These are phyloP conservation scores for Fagopyrum tataricum DNA, from an alignment of 148 eudicot genomes.

Conservation along the genomic window DNA sequence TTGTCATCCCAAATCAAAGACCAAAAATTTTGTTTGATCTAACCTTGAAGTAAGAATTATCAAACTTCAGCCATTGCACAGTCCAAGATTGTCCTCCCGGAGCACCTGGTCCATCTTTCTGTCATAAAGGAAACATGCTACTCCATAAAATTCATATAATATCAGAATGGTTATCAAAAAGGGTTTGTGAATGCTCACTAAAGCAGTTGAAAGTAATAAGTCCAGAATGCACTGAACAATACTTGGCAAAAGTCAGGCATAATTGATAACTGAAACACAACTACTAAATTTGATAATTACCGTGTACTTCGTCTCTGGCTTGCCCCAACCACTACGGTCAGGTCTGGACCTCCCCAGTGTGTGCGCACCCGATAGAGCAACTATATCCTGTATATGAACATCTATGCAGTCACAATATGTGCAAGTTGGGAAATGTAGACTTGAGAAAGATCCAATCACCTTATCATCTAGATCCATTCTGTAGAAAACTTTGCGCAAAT, in stretches of 20 bases:
- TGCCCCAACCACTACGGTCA: constrained; percentile 99
- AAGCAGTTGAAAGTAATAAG: not conserved
- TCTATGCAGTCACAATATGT: constrained; percentile 16
- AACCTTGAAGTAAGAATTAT: constrained; percentile 95
- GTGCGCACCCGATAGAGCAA: constrained; percentile 96
- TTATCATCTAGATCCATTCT: constrained; percentile 92
- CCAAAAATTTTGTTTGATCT: not conserved
- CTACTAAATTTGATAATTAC: constrained; percentile 26
- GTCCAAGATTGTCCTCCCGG: constrained; percentile 99
- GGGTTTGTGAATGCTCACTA: not conserved
- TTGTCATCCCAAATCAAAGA: not conserved
- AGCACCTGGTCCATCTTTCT: constrained; percentile 99
- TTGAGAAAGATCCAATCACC: constrained; percentile 31
- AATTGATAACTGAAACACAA: not conserved
- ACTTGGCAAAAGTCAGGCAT: not conserved
- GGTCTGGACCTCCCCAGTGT: constrained; percentile 97
- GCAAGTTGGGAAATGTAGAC: not conserved
- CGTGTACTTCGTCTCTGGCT: constrained; percentile 95
- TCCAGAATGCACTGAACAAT: not conserved
- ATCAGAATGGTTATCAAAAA: not conserved
- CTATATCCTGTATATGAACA: constrained; percentile 66
- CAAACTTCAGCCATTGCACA: constrained; percentile 90
- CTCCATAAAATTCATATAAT: not conserved
- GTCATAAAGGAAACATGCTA: constrained; percentile 20
- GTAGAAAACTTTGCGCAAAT: constrained; percentile 87